Conservation (phyloP, 176 grass and related monocot genomes). For the Chloris gayana region DNA sequence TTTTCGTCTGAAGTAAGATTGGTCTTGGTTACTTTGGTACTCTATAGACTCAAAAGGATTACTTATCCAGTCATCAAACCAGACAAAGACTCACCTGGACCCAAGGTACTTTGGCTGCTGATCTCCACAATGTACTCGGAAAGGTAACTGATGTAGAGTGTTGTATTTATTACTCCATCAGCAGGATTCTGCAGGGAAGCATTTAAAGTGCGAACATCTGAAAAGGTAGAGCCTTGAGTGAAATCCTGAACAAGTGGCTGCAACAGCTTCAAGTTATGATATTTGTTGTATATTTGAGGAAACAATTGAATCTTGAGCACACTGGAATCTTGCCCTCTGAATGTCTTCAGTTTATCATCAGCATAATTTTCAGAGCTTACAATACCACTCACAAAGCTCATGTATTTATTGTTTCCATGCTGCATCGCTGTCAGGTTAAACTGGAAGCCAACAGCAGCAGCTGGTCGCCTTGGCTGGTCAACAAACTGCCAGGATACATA, state of each 20-base stretch:
- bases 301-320: slow-evolving; percentile 93
- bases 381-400: slow-evolving; percentile 82
- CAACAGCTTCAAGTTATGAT: slow-evolving; percentile 69
- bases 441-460: slow-evolving; percentile 71
- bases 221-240: slow-evolving; percentile 72
- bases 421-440: slow-evolving; percentile 80
- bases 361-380: slow-evolving; percentile 62
- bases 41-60: slow-evolving; percentile 23
- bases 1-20: neutral
- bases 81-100: slow-evolving; percentile 58
- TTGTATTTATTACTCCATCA: slow-evolving; percentile 88
- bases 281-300: slow-evolving; percentile 78
- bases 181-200: slow-evolving; percentile 71
- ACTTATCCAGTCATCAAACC: neutral
- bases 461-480: slow-evolving; percentile 65
- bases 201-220: slow-evolving; percentile 65
- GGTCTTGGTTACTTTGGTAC: neutral
- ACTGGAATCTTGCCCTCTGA: slow-evolving; percentile 83
- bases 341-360: slow-evolving; percentile 71
- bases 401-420: slow-evolving; percentile 53
- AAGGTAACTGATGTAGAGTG: slow-evolving; percentile 81
- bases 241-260: slow-evolving; percentile 90
- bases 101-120: slow-evolving; percentile 68
- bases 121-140: slow-evolving; percentile 94
- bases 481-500: slow-evolving; percentile 95